Conservation (phyloP, 2,329 filamentous ascomycete species). For the Ascochyta viciae-villosae region DNA sequence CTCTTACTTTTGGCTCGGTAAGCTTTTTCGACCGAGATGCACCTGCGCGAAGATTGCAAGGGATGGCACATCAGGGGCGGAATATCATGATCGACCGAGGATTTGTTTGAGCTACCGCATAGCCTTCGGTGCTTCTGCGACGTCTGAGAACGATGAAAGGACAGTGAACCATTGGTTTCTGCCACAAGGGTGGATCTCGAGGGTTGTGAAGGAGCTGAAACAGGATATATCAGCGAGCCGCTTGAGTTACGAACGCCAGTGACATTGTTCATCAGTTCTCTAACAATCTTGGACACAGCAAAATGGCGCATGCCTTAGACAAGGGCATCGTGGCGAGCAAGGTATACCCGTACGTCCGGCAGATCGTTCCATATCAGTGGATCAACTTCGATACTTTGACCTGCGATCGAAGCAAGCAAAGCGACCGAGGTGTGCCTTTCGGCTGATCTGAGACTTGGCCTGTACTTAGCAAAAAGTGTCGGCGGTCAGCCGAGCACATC, state of each 20-base stretch:
- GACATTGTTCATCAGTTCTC: slow-evolving; percentile 8
- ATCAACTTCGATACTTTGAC: slow-evolving; percentile 8
- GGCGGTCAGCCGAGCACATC: slow-evolving; percentile 39
- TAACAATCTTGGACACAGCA: slow-evolving; percentile 9
- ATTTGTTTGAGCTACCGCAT: slow-evolving; percentile 21
- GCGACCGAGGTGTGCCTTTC: slow-evolving; percentile 28
- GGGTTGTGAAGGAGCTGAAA: slow-evolving; percentile 22
- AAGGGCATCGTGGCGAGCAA: slow-evolving; percentile 28
- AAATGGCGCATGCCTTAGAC: slow-evolving; percentile 8
- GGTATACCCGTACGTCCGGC: slow-evolving; percentile 25
- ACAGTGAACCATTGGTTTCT: slow-evolving; percentile 12
- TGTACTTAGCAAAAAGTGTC: slow-evolving; percentile 27
- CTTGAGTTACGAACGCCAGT: slow-evolving; percentile 11
- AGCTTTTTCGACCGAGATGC: slow-evolving; percentile 21
- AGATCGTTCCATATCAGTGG: slow-evolving; percentile 27
- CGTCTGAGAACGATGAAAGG: slow-evolving; percentile 15
- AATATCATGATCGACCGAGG: slow-evolving; percentile 31
- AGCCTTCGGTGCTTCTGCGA: slow-evolving; percentile 20
- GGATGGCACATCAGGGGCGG: slow-evolving; percentile 25
- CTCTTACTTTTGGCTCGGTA: slow-evolving; percentile 17
- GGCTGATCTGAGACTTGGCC: slow-evolving; percentile 48
- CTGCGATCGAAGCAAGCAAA: slow-evolving; percentile 21
- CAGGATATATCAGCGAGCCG: slow-evolving; percentile 20
- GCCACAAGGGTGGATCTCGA: slow-evolving; percentile 27
- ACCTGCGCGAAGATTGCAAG: slow-evolving; percentile 21